phyloP scores from a whole-genome alignment of 257 asterid species.

The Nicotiana sylvestris region DNA sequence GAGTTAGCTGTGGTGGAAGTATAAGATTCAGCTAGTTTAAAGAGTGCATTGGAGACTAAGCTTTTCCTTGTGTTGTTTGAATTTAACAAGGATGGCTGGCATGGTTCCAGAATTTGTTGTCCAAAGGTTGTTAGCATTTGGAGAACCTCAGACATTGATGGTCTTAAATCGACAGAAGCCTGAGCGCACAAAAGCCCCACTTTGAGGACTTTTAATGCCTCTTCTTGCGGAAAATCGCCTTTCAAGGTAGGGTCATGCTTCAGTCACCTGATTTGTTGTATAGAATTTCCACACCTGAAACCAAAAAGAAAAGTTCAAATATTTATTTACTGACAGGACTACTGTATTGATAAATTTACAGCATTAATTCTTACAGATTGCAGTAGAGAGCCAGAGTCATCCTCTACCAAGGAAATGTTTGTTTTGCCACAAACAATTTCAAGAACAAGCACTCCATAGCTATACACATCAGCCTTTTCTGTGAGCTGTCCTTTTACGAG shows the following conservation, averaged over 20 bases:
- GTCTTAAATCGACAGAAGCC: conserved; percentile 12
- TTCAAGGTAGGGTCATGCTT: background rate
- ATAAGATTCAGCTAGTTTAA: background rate
- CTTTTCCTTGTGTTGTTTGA: background rate
- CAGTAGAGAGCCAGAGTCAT: conserved; percentile 10
- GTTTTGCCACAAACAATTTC: conserved; percentile 29
- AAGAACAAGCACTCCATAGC: conserved; percentile 82
- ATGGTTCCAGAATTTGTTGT: background rate
- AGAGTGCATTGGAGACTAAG: background rate
- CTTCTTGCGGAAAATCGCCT: background rate
- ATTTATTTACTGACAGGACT: background rate
- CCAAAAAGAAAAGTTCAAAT: background rate
- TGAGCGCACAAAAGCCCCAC: conserved; percentile 21
- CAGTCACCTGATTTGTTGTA: background rate
- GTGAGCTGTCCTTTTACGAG: conserved; percentile 88
- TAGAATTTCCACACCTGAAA: conserved; percentile 19
- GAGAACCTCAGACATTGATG: conserved; percentile 19
- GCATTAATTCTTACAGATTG: conserved; percentile 8
- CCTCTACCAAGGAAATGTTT: conserved; percentile 1
- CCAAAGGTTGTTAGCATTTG: conserved; percentile 3
- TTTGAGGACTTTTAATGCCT: background rate
- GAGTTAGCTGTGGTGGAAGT: background rate
- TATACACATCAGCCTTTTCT: conserved; percentile 88
- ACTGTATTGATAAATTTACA: too few relatives aligned
- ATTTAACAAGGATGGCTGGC: conserved; percentile 12